Base-by-base conservation (phyloP, 371 early-diverging fungal genomes). In the Phascolomyces articulosus region DNA sequence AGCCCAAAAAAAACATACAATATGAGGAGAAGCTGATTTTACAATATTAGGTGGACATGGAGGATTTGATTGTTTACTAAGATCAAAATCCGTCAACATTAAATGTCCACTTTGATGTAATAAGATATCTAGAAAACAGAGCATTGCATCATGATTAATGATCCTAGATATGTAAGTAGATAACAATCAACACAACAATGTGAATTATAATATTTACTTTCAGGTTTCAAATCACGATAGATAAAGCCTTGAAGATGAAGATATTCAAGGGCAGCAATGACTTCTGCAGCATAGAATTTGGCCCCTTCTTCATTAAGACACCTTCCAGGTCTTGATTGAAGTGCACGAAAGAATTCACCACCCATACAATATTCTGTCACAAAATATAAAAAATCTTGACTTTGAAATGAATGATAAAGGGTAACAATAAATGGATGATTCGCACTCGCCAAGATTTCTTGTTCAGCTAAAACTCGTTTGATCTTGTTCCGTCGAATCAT, bases 341-440 rank as follows among this genome's bases (percentile, higher is more conserved):
- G 79, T 8, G 90, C 89, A 83, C 95, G 77, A 75, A 95, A 97
- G 73, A 97, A 97, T 83, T 99, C 99, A 55, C 99, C 99, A 47
- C 99, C 99, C 70, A 91, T 85, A 70, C 99, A 98, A 82, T 98
- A 99, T 69, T 99, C 99, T 95, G 98, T 97, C 58, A 97, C 92
- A 71, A 99, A 91, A 73, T 95, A 98, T 27, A 99, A 78, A 62
- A 97, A 89, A 49, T 95, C 93, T 67, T 95, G 91, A 63, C 93
- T 94, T 77, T 98, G 97, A 76, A 99, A 98, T 16, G 93, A 93
- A 79, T 96, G 96, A 78, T 96, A 96, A 48, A 99, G 84, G 27
- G 98, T 94, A n/a, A 98, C 96, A 69, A 99, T 95, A 79, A 98
- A 99, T 6, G 98, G 97, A 72, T 96, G 96, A 80, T 98, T 96